Evolutionary conservation across 306 rosid genomes (phyloP), one percentile per base, ranked within the genome.

Genomic region (Sesbania bispinosa): DNA sequence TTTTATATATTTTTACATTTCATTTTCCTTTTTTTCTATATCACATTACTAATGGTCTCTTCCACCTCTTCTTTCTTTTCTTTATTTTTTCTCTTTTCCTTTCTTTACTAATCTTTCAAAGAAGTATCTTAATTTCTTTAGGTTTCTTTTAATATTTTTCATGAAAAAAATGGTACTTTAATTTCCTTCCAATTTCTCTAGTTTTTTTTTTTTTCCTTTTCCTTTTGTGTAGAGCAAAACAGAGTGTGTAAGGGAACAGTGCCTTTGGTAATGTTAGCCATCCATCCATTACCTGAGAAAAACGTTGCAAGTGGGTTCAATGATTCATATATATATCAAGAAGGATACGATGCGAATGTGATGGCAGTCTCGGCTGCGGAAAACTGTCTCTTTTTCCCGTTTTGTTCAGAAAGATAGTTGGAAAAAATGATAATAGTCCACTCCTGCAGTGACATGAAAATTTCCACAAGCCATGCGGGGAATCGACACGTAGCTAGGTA

Each of bases 401-500:
- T 71, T 43, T 59, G 68, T 58, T 42, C n/a, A 58, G 20, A 45
- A 66, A 32, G 19, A 20, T 1, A 35, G n/a, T 2, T 3, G 4
- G 2, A 46, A 30, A 20, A 7, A 71, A 58, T n/a, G n/a, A n/a
- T n/a, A n/a, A n/a, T n/a, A n/a, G n/a, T 35, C 39, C 39, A 35
- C 10, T 7, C 1, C 8, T 35, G n/a, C 39, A 35, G 39, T n/a
- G 8, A 35, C 29, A 20, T 14, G 63, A 24, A n/a, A 35, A 61
- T 36, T 43, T 36, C 18, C 38, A 47, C 1, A 13, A 54, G 4
- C 23, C 55, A 53, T 0, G 15, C 32, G 0, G 33, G 52, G 74
- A 11, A 1, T 58, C 62, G 69, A 67, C 75, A 57, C 62, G 62
- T 58, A 45, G 11, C 7, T n/a, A n/a, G n/a, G n/a, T n/a, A n/a